Conservation (phyloP, 1,284 basidiomycete genomes). For the Rhodotorula sp. region DNA sequence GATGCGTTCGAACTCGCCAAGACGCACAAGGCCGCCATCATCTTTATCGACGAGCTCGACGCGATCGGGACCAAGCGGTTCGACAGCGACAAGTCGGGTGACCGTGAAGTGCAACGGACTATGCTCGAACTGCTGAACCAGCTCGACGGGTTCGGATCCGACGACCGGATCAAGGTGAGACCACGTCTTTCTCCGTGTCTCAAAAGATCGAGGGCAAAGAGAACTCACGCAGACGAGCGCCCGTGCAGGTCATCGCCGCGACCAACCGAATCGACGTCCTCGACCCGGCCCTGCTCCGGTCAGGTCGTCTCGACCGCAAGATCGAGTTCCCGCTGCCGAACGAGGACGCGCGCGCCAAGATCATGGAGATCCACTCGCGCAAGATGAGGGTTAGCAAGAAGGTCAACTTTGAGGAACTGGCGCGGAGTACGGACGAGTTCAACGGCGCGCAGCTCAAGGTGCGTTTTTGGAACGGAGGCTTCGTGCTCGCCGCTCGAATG, state of each 20-base stretch:
- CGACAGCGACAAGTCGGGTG: slow-evolving; percentile 94
- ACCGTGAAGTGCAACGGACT: slow-evolving; percentile 97
- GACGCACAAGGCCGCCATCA: slow-evolving; percentile 95
- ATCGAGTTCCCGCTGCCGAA: slow-evolving; percentile 78
- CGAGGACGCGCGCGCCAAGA: slow-evolving; percentile 68
- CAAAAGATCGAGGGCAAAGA: background rate
- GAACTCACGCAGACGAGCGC: background rate
- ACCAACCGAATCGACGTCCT: slow-evolving; percentile 99
- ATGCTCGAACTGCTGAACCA: slow-evolving; percentile 98
- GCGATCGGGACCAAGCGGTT: slow-evolving; percentile 99
- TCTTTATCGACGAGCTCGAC: slow-evolving; percentile 99
- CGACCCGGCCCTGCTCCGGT: slow-evolving; percentile 71
- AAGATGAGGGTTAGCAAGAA: slow-evolving; percentile 82
- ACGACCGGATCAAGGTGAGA: slow-evolving; percentile 89
- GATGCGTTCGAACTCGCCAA: slow-evolving; percentile 96
- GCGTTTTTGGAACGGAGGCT: slow-evolving; percentile 4
- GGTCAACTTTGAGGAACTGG: slow-evolving; percentile 74
- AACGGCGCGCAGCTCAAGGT: slow-evolving; percentile 63
- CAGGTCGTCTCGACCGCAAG: slow-evolving; percentile 72
- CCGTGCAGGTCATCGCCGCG: slow-evolving; percentile 84
- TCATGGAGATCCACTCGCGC: slow-evolving; percentile 77
- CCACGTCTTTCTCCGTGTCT: background rate
- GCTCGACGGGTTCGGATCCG: slow-evolving; percentile 78
- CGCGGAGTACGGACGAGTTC: slow-evolving; percentile 72
- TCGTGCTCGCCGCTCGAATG: no score